These are phyloP conservation scores for Salix caprea DNA, from an alignment of 345 rosid species.

Conservation along the genomic window DNA sequence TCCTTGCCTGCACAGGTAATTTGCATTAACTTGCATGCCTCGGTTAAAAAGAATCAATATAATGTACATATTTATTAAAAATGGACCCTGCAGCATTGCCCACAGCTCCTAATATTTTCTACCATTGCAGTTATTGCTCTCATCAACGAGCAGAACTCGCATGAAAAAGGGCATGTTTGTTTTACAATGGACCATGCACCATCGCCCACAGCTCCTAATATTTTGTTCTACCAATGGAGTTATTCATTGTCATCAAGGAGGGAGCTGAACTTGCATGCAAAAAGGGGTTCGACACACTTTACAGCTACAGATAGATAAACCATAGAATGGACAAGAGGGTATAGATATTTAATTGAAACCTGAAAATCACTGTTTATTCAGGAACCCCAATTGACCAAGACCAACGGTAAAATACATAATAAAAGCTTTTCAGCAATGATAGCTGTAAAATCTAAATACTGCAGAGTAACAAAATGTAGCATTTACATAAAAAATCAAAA, in stretches of 20 bases:
- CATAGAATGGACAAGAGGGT: not conserved
- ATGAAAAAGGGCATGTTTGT: not conserved
- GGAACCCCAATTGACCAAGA: no score
- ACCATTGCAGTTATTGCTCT: not conserved
- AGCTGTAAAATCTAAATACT: not conserved
- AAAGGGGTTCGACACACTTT: not conserved
- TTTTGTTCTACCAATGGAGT: no score
- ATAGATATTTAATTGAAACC: not conserved
- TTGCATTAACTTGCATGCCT: not conserved
- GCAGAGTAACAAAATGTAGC: not conserved
- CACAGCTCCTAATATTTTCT: not conserved
- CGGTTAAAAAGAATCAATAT: not conserved
- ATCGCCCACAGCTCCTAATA: no score
- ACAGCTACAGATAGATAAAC: not conserved
- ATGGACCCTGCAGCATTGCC: not conserved
- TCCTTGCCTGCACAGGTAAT: constrained; percentile 63
- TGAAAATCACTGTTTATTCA: not conserved
- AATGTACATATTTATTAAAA: not conserved
- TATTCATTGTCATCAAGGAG: no score
- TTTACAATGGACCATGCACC: no score
- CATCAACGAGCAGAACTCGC: not conserved
- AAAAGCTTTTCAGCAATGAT: not conserved
- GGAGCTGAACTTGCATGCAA: no score
- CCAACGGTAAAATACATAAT: no score
- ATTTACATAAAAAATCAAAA: not conserved